These are phyloP conservation scores for Penstemon eatonii DNA, from an alignment of 257 asterid species.

Conservation along the genomic window DNA sequence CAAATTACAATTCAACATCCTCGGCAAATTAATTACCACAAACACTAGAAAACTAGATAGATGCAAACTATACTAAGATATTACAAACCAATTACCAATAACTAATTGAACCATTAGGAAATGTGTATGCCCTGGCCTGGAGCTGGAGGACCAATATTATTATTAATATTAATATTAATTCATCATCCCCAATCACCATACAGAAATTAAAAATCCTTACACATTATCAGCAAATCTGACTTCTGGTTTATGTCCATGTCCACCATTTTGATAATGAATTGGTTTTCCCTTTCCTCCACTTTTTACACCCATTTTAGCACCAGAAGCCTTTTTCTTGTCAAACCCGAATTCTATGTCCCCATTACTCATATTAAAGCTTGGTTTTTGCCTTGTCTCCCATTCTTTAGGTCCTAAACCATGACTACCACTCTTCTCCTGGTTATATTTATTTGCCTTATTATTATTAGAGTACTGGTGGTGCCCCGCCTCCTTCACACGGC, in stretches of 20 bases:
- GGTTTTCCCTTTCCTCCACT: constrained; percentile 34
- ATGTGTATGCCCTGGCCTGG: neutral
- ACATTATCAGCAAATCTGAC: constrained; percentile 53
- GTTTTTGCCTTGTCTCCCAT: constrained; percentile 46
- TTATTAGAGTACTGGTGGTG: constrained; percentile 20
- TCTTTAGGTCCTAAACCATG: constrained; percentile 35
- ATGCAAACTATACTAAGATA: neutral
- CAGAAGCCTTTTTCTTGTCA: constrained; percentile 35
- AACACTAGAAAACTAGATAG: neutral
- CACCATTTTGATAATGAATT: constrained; percentile 33
- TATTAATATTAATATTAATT: neutral
- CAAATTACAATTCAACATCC: neutral
- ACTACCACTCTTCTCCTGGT: neutral
- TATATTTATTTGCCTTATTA: constrained; percentile 27
- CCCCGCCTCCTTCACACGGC: constrained; percentile 34
- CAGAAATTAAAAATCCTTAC: constrained; percentile 15
- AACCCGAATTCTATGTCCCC: constrained; percentile 84
- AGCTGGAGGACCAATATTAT: too few relatives aligned
- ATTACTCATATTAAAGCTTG: constrained; percentile 41
- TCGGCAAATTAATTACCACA: neutral
- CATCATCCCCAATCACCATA: constrained; percentile 14
- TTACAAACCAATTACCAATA: neutral
- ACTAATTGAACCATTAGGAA: neutral
- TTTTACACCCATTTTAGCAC: constrained; percentile 35
- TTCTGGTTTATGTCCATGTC: constrained; percentile 40